These are phyloP conservation scores for Auricularia sp. DNA, from an alignment of 768 basidiomycete genomes.

Conservation along the genomic window DNA sequence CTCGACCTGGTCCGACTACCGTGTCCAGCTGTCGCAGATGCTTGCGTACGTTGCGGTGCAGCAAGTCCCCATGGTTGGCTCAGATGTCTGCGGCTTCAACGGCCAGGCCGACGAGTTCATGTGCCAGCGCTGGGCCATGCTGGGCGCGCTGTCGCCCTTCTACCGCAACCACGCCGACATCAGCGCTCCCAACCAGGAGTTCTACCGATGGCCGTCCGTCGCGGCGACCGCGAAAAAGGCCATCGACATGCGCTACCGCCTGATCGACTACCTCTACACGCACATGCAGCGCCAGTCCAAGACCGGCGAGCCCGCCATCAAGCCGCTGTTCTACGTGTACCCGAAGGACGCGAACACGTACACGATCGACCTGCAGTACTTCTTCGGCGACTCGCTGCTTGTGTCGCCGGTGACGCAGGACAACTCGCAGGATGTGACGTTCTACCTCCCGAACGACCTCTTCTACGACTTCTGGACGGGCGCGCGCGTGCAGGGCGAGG, in stretches of 20 bases:
- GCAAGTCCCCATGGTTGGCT: slow-evolving; percentile 68
- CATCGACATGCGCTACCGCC: slow-evolving; percentile 46
- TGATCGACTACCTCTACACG: slow-evolving; percentile 56
- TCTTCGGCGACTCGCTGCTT: slow-evolving; percentile 57
- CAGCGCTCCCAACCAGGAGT: slow-evolving; percentile 40
- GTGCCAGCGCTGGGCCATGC: slow-evolving; percentile 66
- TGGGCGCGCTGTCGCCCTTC: slow-evolving; percentile 72
- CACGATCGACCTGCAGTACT: slow-evolving; percentile 56
- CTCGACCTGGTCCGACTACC: slow-evolving; percentile 49
- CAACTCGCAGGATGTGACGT: slow-evolving; percentile 44
- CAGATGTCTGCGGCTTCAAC: slow-evolving; percentile 65
- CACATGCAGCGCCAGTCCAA: slow-evolving; percentile 48
- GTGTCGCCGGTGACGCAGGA: slow-evolving; percentile 61
- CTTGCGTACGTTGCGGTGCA: slow-evolving; percentile 55
- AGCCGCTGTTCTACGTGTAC: slow-evolving; percentile 58
- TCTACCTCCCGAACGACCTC: slow-evolving; percentile 53
- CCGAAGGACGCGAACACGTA: slow-evolving; percentile 52
- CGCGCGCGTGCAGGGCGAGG: slow-evolving; percentile 38
- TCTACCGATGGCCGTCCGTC: slow-evolving; percentile 53
- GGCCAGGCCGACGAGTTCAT: slow-evolving; percentile 56
- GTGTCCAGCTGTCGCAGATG: slow-evolving; percentile 52
- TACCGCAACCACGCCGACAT: slow-evolving; percentile 43
- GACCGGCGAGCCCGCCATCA: slow-evolving; percentile 56
- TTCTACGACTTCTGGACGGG: slow-evolving; percentile 57
- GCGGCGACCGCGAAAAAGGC: slow-evolving; percentile 50